Base-by-base conservation (phyloP, 2,329 filamentous ascomycete genomes). In the Nemania diffusa region DNA sequence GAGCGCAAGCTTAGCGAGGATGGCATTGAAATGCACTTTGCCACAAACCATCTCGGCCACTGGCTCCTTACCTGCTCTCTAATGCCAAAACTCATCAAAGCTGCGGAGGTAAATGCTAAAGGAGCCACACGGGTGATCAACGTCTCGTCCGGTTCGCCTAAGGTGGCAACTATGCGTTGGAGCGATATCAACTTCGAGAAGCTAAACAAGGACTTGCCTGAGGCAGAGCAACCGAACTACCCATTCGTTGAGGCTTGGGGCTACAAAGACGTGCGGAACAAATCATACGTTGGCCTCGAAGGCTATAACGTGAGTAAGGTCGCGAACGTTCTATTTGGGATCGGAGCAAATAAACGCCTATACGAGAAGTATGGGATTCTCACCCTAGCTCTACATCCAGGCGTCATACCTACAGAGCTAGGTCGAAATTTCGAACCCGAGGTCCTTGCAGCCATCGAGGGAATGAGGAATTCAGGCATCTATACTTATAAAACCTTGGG, bases 31-130 rank as follows among this genome's bases (percentile, higher is more conserved):
- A 73, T 75, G 60, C 81, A 83, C 63, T 81, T 85, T 56, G 81
- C 78, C 0, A 79, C 79, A 2, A 84, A 84, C 57, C 80, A 85
- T 58, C 57, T 85, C 5, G 80, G 79, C 0, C 84, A 84, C 70
- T 85, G 82, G 56, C 76, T 85, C 1, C 76, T 86, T 40, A 80
- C 81, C 15, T 82, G 82, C 68, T 73, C 83, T 22, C 73, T 85
- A 52, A 80, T 83, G 75, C 75, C 75, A 0, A 83, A 83, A 70
- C 66, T 85, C 3, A 72, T 83, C 20, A 76, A 74, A 3, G 73
- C 79, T 11, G 72, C 74, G 0, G 58, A 69, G 29, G 67, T 59
- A 9, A 75, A 69, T 5, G 37, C 65, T 55, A 61, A 74, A 68
- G 37, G 78, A 69, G 8, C 69, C 52, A 70, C 71, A 7, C 75